phyloP scores from a whole-genome alignment of 2,329 filamentous ascomycete species.

The Verticillium zaregamsianum region DNA sequence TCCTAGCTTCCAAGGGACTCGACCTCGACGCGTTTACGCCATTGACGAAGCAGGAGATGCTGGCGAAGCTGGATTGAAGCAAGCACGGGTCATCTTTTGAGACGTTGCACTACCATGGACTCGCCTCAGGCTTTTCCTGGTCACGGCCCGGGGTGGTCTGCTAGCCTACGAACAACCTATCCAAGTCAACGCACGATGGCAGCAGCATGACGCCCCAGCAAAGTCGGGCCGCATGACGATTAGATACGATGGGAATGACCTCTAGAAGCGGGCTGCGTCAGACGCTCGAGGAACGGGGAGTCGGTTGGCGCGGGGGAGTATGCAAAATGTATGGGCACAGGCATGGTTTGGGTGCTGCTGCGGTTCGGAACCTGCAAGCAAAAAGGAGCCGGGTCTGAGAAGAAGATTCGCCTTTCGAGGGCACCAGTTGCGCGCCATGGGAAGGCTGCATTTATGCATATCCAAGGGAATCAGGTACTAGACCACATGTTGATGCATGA shows the following conservation, averaged over 20 bases:
- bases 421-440: slow-evolving; percentile 8
- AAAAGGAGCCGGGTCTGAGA: not conserved
- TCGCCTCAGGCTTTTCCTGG: not conserved
- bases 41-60: slow-evolving; percentile 92
- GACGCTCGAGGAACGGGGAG: slow-evolving; percentile 17
- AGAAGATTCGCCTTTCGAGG: slow-evolving; percentile 2
- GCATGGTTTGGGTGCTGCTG: not conserved
- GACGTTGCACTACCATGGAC: not conserved
- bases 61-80: slow-evolving; percentile 89
- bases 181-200: not conserved
- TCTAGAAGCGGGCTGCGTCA: slow-evolving; percentile 6
- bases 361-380: not conserved
- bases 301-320: slow-evolving; percentile 14
- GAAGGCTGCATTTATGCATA: slow-evolving; percentile 29
- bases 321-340: slow-evolving; percentile 5
- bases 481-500: slow-evolving; percentile 48
- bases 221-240: not conserved
- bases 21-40: slow-evolving; percentile 94
- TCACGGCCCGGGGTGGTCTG: not conserved
- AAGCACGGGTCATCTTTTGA: slow-evolving; percentile 4
- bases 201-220: not conserved
- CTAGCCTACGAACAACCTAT: not conserved
- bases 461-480: slow-evolving; percentile 35
- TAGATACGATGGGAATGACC: slow-evolving; percentile 4
- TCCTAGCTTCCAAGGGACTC: slow-evolving; percentile 71